A percentile compares a stretch with the other conserved stretches of the same genome.
Conservation (phyloP, 805 yeast species). For the Barnettozyma botsteinii region DNA sequence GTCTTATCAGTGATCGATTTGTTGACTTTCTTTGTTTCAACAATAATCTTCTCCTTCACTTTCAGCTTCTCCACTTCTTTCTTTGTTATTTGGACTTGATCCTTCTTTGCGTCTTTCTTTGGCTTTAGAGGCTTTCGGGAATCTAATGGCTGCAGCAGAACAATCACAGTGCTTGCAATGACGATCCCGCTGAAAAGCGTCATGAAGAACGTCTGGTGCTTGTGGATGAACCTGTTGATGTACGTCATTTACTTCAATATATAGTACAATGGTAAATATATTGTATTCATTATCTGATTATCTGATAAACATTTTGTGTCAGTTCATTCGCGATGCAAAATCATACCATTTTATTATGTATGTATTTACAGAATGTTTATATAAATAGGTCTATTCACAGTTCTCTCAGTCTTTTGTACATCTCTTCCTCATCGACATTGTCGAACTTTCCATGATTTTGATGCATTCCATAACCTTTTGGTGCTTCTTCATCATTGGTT, state of each 20-base stretch:
- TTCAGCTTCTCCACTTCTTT: background rate
- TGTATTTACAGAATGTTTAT: too few species aligned
- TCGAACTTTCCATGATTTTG: slow-evolving; percentile 8
- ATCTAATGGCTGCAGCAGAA: background rate
- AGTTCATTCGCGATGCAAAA: too few species aligned
- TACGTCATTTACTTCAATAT: too few species aligned
- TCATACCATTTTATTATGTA: too few species aligned
- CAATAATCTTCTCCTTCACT: too few species aligned
- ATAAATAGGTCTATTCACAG: slow-evolving; percentile 9
- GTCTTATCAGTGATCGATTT: too few species aligned
- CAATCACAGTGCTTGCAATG: slow-evolving; percentile 3
- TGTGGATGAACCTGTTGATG: slow-evolving; percentile 3
- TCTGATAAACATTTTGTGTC: too few species aligned
- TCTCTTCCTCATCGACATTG: slow-evolving; percentile 14
- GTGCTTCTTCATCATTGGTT: slow-evolving; percentile 12
- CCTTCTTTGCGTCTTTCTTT: background rate
- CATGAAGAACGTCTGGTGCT: slow-evolving; percentile 3
- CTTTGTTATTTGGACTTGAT: background rate
- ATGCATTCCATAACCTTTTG: background rate
- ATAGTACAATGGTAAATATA: too few species aligned
- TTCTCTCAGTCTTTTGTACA: slow-evolving; percentile 19
- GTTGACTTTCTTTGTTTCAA: too few species aligned
- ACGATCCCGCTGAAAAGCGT: slow-evolving; percentile 4
- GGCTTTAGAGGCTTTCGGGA: background rate
- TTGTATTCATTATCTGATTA: too few species aligned